phyloP scores from a whole-genome alignment of 2,329 filamentous ascomycete genomes.

The Hypoxylon sp. region DNA sequence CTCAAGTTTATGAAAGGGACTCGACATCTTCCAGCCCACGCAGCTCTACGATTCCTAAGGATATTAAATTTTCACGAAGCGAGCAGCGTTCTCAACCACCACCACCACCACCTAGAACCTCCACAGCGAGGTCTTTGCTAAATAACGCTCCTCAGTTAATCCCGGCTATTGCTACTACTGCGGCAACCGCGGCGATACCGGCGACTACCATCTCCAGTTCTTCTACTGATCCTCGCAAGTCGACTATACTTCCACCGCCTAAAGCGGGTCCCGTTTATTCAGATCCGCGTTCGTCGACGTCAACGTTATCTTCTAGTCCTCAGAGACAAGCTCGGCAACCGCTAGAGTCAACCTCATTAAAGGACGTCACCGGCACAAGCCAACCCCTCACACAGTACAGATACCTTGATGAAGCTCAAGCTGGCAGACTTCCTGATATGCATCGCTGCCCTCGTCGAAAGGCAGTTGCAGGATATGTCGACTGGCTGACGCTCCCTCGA shows the following conservation, averaged over 20 bases:
- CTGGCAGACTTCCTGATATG: slow-evolving; percentile 64
- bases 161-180: slow-evolving; percentile 41
- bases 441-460: slow-evolving; percentile 78
- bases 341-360: slow-evolving; percentile 60
- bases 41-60: slow-evolving; percentile 52
- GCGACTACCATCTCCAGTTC: slow-evolving; percentile 28
- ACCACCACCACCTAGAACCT: slow-evolving; percentile 46
- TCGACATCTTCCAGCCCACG: slow-evolving; percentile 48
- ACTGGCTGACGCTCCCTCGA: slow-evolving; percentile 85
- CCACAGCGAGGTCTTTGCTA: slow-evolving; percentile 46
- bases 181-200: slow-evolving; percentile 19
- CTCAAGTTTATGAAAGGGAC: slow-evolving; percentile 48
- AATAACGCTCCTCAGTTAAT: slow-evolving; percentile 39
- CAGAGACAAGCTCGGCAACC: slow-evolving; percentile 62
- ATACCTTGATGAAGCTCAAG: slow-evolving; percentile 67
- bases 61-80: slow-evolving; percentile 43
- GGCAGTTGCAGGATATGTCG: slow-evolving; percentile 74
- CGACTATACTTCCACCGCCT: slow-evolving; percentile 37
- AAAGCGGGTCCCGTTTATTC: slow-evolving; percentile 31
- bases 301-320: slow-evolving; percentile 45
- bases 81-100: slow-evolving; percentile 46
- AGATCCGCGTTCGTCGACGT: slow-evolving; percentile 44
- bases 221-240: slow-evolving; percentile 37
- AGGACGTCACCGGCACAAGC: slow-evolving; percentile 23
- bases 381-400: slow-evolving; percentile 63